These are phyloP conservation scores for Pseudopyricularia javanii DNA, from an alignment of 2,329 filamentous ascomycete species.

Conservation along the genomic window DNA sequence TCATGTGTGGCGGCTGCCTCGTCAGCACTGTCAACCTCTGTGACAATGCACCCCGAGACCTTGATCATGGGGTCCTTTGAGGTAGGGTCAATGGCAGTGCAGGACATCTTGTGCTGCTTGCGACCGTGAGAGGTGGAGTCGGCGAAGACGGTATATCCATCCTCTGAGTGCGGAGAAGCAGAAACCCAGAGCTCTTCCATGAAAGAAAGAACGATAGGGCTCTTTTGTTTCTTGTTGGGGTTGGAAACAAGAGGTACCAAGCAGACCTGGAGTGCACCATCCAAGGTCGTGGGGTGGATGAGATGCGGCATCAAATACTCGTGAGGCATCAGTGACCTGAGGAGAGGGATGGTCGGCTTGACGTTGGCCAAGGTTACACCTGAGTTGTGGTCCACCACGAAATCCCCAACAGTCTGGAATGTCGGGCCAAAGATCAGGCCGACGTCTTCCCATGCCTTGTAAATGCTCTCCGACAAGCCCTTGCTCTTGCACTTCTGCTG, in stretches of 20 bases:
- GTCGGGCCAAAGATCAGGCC: constrained; percentile 38
- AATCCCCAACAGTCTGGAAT: constrained; percentile 19
- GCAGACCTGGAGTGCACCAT: constrained; percentile 13
- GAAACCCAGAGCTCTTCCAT: not conserved
- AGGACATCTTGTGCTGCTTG: not conserved
- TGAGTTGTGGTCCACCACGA: not conserved
- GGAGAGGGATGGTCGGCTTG: not conserved
- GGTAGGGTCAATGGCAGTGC: not conserved
- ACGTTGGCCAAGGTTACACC: not conserved
- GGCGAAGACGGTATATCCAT: not conserved
- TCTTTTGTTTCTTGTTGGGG: not conserved
- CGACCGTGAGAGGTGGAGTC: not conserved
- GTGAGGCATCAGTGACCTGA: not conserved
- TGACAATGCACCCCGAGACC: not conserved
- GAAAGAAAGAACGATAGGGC: not conserved
- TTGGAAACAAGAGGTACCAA: not conserved
- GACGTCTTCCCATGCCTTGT: constrained; percentile 34
- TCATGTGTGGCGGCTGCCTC: not conserved
- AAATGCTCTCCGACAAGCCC: constrained; percentile 10
- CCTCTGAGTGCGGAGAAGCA: not conserved
- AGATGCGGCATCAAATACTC: constrained; percentile 10
- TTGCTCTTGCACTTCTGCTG: not conserved
- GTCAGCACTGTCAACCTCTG: not conserved
- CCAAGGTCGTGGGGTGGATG: constrained; percentile 22
- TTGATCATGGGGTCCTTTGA: not conserved